phyloP scores from a whole-genome alignment of 2,329 filamentous ascomycete species.

The Talaromyces albobiverticillius region DNA sequence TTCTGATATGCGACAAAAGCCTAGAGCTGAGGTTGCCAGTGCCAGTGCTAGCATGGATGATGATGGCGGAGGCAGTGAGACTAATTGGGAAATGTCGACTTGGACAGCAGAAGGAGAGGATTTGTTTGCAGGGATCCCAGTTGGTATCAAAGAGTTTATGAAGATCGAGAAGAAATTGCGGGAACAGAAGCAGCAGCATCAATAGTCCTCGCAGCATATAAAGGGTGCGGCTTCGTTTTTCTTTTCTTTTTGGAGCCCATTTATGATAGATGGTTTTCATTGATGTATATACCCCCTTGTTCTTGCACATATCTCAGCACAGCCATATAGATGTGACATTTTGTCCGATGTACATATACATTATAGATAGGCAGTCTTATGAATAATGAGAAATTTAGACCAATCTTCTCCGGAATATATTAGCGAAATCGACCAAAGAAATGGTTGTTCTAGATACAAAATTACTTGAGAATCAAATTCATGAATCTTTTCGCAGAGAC shows the following conservation, averaged over 20 bases:
- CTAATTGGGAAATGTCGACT: constrained; percentile 57
- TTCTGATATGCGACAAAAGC: constrained; percentile 29
- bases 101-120: constrained; percentile 50
- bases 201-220: neutral
- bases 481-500: neutral
- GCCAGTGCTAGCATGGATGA: constrained; percentile 68
- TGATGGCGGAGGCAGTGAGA: constrained; percentile 72
- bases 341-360: neutral
- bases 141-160: constrained; percentile 97
- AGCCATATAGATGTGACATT: neutral
- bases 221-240: neutral
- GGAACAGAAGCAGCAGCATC: constrained; percentile 64
- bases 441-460: neutral
- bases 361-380: neutral
- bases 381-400: neutral
- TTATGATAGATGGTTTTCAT: neutral
- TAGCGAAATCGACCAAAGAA: neutral
- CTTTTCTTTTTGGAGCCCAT: no score
- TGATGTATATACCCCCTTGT: neutral
- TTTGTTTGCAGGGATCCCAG: constrained; percentile 75
- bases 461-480: neutral
- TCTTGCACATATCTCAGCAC: neutral
- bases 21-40: constrained; percentile 44
- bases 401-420: neutral
- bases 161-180: constrained; percentile 89